Evolutionary conservation across 345 rosid genomes (phyloP).

Genomic region (Theobroma cacao): DNA sequence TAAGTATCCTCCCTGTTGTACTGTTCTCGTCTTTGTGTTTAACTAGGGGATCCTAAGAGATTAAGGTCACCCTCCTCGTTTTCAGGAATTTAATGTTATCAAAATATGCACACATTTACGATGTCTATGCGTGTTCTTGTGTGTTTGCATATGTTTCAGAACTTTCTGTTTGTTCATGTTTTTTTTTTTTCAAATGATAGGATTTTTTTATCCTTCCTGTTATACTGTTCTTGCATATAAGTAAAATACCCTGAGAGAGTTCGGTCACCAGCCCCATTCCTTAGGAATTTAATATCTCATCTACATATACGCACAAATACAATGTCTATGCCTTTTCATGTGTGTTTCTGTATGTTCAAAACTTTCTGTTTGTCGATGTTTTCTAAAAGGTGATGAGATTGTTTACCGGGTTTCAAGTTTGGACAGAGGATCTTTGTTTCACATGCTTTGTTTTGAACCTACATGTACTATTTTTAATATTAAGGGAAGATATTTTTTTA

Average conservation of each 20-base stretch:
- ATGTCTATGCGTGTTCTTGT: too few species aligned
- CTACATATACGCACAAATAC: background rate
- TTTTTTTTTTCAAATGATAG: too few species aligned
- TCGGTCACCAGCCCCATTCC: too few species aligned
- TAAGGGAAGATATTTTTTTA: background rate
- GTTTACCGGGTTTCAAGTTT: background rate
- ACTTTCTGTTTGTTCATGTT: too few species aligned
- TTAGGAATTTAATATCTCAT: too few species aligned
- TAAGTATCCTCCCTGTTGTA: slow-evolving; percentile 22
- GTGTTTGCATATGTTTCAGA: too few species aligned
- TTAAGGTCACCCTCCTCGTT: background rate
- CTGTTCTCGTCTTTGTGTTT: background rate
- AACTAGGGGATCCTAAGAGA: background rate
- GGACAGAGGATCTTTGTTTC: background rate
- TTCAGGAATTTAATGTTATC: background rate
- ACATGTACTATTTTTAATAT: background rate
- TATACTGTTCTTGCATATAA: too few species aligned
- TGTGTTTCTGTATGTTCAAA: background rate
- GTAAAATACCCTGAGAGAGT: too few species aligned
- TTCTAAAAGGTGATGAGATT: background rate
- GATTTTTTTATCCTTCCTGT: too few species aligned
- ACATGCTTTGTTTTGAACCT: background rate
- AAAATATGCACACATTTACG: too few species aligned
- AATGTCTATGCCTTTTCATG: background rate
- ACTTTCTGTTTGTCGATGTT: background rate